Base-by-base conservation (phyloP, 805 yeast species). In the Soucietia sequanensis region DNA sequence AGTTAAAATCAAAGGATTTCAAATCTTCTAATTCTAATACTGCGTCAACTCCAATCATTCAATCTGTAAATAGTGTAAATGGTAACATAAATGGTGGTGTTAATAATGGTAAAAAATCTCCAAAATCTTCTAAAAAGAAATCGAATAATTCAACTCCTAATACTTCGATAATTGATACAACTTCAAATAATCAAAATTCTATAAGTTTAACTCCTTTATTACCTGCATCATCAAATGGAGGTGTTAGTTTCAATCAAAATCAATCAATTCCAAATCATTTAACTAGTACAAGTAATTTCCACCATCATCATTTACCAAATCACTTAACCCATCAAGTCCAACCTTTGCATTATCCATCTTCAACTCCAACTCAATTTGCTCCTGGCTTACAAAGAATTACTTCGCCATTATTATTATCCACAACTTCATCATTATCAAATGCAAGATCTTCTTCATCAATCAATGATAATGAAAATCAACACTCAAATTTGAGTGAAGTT, bases 281-380 rank as follows among this genome's bases (percentile, higher is more conserved):
- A 9, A 16, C 5, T 10, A 23, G 19, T 25, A 23, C 43, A 16
- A 16, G 33, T 35, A 21, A 27, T 6, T 34, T 34, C 17, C 39
- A 42, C 23, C 47, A 43, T 23, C 52, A 43, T 13, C 54, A 54
- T 37, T 36, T 56, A 18, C 51, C 52, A 18, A 50, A 48, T 37
- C 56, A 46, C 25, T 34, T 49, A 23, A 41, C 45, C 18, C 47
- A 51, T 35, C 60, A 57, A 21, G 76, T 73, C 13, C 81, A 76
- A 51, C 80, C 81, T 14, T 56, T 77, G 27, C 81, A 80, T 54
- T 80, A 79, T 50, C 87, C 87, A 5, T 66, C 78, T 4, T 78
- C 84, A 0, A 79, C 84, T 2, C 87, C 87, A 11, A 75, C 84
- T 2, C 84, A 79, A 48, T 81, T 78, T 66, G 84, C 83, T 20